Percentiles rank a stretch among this genome's conserved stretches.
Conservation (phyloP, 2,329 filamentous ascomycete genomes). For the Fusarium sterilihyphosum region DNA sequence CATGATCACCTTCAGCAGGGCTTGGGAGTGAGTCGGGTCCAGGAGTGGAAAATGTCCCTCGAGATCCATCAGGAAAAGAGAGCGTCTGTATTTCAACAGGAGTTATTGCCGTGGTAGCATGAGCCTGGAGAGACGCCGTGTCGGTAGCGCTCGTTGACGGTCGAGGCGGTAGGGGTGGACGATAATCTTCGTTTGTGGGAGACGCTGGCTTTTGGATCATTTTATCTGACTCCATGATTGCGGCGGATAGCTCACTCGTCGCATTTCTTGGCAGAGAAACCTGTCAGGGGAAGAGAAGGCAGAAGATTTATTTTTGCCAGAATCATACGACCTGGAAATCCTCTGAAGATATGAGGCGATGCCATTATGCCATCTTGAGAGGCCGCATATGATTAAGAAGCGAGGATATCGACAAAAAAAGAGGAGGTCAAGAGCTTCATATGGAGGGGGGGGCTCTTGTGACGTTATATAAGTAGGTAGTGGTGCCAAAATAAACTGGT, state of each 20-base stretch:
- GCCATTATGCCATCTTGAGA: constrained; percentile 48
- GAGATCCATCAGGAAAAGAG: constrained; percentile 74
- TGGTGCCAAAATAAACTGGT: not conserved
- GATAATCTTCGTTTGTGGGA: constrained; percentile 54
- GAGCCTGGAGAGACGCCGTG: constrained; percentile 61
- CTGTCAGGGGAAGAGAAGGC: not conserved
- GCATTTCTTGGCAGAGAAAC: constrained; percentile 42
- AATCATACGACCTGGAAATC: constrained; percentile 24
- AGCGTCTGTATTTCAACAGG: constrained; percentile 83
- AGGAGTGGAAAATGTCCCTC: constrained; percentile 67
- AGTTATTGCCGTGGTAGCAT: constrained; percentile 86
- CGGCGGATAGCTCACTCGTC: constrained; percentile 25
- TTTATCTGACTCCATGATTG: constrained; percentile 33
- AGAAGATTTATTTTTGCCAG: not conserved
- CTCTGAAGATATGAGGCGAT: constrained; percentile 4
- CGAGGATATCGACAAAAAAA: constrained; percentile 9
- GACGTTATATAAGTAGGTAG: not conserved
- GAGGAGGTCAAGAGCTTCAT: constrained; percentile 14
- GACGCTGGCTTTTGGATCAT: constrained; percentile 45
- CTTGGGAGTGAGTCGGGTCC: constrained; percentile 50
- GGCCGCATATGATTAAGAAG: constrained; percentile 21
- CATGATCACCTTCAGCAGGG: constrained; percentile 53
- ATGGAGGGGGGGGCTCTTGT: not conserved
- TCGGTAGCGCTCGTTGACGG: constrained; percentile 53
- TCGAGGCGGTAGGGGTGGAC: constrained; percentile 66